Conservation (phyloP, 2,329 filamentous ascomycete genomes). For the Alternaria panax region DNA sequence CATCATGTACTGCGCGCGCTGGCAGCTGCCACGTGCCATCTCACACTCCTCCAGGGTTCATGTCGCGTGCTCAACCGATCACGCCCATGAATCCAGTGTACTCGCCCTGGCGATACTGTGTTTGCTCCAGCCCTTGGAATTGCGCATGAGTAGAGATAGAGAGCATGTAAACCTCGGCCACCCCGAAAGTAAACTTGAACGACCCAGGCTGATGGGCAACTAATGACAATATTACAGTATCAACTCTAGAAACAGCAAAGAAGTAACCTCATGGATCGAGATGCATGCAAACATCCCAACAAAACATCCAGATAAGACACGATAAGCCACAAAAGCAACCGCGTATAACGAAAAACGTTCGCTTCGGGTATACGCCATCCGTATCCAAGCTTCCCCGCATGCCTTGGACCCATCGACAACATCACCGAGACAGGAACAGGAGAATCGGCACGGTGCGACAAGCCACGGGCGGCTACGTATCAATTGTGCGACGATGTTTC, state of each 20-base stretch:
- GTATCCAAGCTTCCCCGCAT: not conserved
- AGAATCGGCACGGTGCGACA: not conserved
- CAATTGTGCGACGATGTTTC: not conserved
- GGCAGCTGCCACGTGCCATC: not conserved
- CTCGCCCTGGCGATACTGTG: not conserved
- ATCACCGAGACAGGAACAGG: not conserved
- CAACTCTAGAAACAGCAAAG: not conserved
- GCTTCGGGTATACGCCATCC: not conserved
- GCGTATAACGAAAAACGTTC: conserved; percentile 3
- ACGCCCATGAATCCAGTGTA: not conserved
- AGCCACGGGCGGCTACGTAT: not conserved
- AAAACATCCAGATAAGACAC: not conserved
- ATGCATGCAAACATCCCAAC: not conserved
- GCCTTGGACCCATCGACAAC: not conserved
- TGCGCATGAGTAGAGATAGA: not conserved
- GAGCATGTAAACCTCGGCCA: not conserved
- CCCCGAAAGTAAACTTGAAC: not conserved
- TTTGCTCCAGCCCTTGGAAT: not conserved
- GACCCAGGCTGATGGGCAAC: not conserved
- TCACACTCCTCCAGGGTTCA: not conserved
- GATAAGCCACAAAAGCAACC: not conserved
- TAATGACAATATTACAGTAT: not conserved
- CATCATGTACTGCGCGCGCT: not conserved
- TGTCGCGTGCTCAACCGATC: not conserved
- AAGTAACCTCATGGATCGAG: not conserved